phyloP scores from a whole-genome alignment of 768 basidiomycete genomes.

The Phylloporus rhodoxanthus region DNA sequence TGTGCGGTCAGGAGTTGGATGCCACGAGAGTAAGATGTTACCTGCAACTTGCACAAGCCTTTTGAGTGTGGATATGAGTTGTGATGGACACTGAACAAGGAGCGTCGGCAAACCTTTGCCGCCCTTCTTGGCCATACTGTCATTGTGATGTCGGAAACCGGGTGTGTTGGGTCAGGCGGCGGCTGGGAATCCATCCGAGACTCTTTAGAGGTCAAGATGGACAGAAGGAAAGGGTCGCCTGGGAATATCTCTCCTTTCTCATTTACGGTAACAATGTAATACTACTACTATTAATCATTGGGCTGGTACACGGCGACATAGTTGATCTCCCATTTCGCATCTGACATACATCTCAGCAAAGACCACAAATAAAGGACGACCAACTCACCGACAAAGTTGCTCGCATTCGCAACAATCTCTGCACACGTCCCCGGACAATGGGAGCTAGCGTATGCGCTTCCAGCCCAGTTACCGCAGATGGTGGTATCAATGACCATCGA shows the following conservation, averaged over 20 bases:
- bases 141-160: slow-evolving; percentile 48
- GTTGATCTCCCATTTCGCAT: slow-evolving; percentile 52
- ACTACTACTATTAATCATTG: neutral
- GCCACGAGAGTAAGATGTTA: slow-evolving; percentile 5
- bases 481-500: slow-evolving; percentile 39
- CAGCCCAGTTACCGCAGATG: slow-evolving; percentile 31
- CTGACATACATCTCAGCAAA: slow-evolving; percentile 27
- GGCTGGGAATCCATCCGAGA: slow-evolving; percentile 32
- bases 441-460: slow-evolving; percentile 20
- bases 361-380: no score
- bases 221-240: slow-evolving; percentile 20
- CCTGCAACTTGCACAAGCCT: slow-evolving; percentile 64
- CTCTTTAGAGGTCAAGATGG: slow-evolving; percentile 26
- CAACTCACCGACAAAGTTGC: slow-evolving; percentile 45
- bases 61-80: slow-evolving; percentile 9
- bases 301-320: slow-evolving; percentile 49
- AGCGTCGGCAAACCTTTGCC: slow-evolving; percentile 38
- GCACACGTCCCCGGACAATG: slow-evolving; percentile 41
- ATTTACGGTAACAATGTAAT: no score
- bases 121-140: slow-evolving; percentile 47
- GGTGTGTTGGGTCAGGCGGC: slow-evolving; percentile 33
- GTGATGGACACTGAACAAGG: neutral
- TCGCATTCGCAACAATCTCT: slow-evolving; percentile 46
- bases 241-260: slow-evolving; percentile 28
- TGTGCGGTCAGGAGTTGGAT: neutral